A percentile compares a stretch with the other conserved stretches of the same genome.
These are phyloP conservation scores for Cercospora zeina DNA, from an alignment of 2,329 filamentous ascomycete species.

Conservation along the genomic window DNA sequence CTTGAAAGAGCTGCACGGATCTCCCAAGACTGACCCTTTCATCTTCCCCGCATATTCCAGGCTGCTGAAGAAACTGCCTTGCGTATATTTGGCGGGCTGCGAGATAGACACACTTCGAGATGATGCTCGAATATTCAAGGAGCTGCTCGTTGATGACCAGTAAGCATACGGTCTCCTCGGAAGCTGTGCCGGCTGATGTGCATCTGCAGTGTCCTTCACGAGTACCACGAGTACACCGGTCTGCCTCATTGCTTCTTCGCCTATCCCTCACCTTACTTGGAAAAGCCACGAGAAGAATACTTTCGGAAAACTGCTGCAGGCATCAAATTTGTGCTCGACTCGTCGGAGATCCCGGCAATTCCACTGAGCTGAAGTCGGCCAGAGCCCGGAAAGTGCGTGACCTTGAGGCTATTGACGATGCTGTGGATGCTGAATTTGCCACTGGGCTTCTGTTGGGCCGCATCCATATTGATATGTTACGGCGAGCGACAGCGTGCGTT, in stretches of 20 bases:
- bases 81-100: conserved; percentile 22
- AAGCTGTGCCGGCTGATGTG: not conserved
- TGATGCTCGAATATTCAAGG: conserved; percentile 22
- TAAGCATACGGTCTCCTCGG: conserved; percentile 4
- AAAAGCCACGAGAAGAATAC: conserved; percentile 19
- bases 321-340: conserved; percentile 22
- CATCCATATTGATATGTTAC: not conserved
- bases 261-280: conserved; percentile 18
- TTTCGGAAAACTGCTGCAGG: conserved; percentile 23
- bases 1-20: conserved; percentile 14
- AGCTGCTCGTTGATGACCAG: conserved; percentile 21
- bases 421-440: not conserved
- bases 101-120: conserved; percentile 25
- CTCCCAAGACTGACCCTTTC: conserved; percentile 21
- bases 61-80: conserved; percentile 23
- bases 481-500: not conserved
- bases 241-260: conserved; percentile 28
- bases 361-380: conserved; percentile 13
- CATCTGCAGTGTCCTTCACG: conserved; percentile 18
- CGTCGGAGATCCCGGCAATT: conserved; percentile 9
- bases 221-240: conserved; percentile 22
- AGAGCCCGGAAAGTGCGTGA: not conserved
- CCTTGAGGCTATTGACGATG: not conserved
- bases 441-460: not conserved
- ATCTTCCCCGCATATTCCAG: conserved; percentile 37